These are phyloP conservation scores for Aspergillus persii DNA, from an alignment of 2,329 filamentous ascomycete species.

Conservation along the genomic window DNA sequence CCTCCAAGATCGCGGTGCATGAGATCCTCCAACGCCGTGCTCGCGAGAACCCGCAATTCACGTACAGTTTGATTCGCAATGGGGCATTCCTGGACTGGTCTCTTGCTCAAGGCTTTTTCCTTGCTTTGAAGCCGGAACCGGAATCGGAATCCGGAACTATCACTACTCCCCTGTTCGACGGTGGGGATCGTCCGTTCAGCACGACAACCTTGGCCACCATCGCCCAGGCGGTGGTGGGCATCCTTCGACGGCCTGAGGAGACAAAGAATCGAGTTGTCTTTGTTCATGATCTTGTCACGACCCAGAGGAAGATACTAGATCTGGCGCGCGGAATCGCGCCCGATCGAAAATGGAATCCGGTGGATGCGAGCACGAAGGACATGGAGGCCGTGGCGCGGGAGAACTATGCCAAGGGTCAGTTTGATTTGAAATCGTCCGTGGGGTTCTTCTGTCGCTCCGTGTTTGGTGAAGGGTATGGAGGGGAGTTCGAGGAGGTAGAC, in stretches of 20 bases:
- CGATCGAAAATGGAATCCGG: not conserved
- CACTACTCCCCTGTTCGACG: constrained; percentile 2
- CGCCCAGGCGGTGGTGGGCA: not conserved
- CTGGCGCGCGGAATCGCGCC: not conserved
- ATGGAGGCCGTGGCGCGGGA: not conserved
- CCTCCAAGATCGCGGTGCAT: not conserved
- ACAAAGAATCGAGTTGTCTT: constrained; percentile 12
- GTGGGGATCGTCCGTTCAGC: constrained; percentile 11
- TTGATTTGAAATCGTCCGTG: not conserved
- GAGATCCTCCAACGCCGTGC: not conserved
- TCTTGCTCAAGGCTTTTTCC: not conserved
- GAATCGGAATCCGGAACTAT: not conserved
- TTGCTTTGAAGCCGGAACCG: not conserved
- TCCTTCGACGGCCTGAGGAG: not conserved
- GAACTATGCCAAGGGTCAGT: not conserved
- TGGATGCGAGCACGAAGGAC: not conserved
- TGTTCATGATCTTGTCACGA: constrained; percentile 7
- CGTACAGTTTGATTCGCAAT: not conserved
- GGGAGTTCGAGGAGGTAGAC: constrained; percentile 1
- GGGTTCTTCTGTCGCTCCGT: not conserved
- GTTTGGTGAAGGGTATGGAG: constrained; percentile 5
- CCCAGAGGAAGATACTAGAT: constrained; percentile 9
- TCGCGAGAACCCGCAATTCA: not conserved
- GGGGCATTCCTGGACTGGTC: constrained; percentile 3
- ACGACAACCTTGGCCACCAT: constrained; percentile 10